Evolutionary conservation across 2,329 filamentous ascomycete genomes (phyloP).

Genomic region (Nemania serpens): DNA sequence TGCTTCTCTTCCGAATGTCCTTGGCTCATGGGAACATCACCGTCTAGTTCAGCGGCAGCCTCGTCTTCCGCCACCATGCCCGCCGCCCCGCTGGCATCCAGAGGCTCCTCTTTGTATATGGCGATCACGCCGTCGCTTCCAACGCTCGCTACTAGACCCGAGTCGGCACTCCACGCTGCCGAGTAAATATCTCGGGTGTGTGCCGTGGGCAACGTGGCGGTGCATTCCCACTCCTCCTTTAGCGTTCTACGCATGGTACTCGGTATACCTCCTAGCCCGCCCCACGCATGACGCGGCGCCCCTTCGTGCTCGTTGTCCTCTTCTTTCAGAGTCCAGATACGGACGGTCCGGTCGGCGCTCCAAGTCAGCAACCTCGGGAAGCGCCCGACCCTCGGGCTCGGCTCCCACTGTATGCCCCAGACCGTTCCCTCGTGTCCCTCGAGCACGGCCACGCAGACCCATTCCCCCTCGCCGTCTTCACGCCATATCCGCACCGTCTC

Average conservation of each 20-base stretch:
- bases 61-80: slow-evolving; percentile 15
- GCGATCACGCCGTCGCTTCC: slow-evolving; percentile 85
- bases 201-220: slow-evolving; percentile 71
- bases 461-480: slow-evolving; percentile 87
- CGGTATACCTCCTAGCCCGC: slow-evolving; percentile 68
- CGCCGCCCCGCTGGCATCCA: background rate
- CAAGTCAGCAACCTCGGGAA: slow-evolving; percentile 76
- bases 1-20: slow-evolving; percentile 34
- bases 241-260: slow-evolving; percentile 82
- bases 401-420: slow-evolving; percentile 82
- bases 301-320: slow-evolving; percentile 53
- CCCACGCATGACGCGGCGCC: slow-evolving; percentile 43
- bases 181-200: slow-evolving; percentile 87
- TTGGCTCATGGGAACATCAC: slow-evolving; percentile 40
- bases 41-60: slow-evolving; percentile 38
- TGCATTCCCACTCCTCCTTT: slow-evolving; percentile 84
- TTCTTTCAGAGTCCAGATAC: slow-evolving; percentile 74
- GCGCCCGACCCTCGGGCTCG: slow-evolving; percentile 44
- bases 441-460: slow-evolving; percentile 84
- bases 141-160: slow-evolving; percentile 81
- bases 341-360: slow-evolving; percentile 80
- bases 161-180: slow-evolving; percentile 78
- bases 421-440: slow-evolving; percentile 84
- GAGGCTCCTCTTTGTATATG: slow-evolving; percentile 69
- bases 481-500: slow-evolving; percentile 87